Conservation (phyloP, 2,329 filamentous ascomycete species). For the Bisporella sp. region DNA sequence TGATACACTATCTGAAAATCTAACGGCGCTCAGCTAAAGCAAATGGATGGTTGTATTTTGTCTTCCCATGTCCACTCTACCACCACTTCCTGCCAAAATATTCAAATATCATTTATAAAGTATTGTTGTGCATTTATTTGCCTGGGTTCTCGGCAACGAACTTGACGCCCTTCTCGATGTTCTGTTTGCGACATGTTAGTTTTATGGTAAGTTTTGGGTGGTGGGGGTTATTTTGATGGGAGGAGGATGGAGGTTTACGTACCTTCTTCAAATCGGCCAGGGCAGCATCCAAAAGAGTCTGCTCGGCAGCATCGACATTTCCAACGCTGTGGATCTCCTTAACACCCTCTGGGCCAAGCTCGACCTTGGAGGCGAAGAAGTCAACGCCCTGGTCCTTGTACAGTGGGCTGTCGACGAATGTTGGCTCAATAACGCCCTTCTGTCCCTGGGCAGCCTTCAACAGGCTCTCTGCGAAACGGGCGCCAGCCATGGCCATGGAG, state of each 20-base stretch:
- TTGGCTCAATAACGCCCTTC: constrained; percentile 89
- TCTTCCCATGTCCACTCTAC: too few relatives aligned
- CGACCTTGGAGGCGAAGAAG: constrained; percentile 93
- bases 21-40: too few relatives aligned
- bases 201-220: constrained; percentile 13
- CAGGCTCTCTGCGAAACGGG: constrained; percentile 91
- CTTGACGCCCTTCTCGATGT: constrained; percentile 82
- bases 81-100: too few relatives aligned
- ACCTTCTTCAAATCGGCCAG: constrained; percentile 70
- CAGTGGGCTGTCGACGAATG: constrained; percentile 88
- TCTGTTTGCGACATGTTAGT: constrained; percentile 37
- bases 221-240: constrained; percentile 4
- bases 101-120: too few relatives aligned
- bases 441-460: constrained; percentile 90
- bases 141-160: constrained; percentile 34
- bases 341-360: constrained; percentile 91
- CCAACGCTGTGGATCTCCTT: constrained; percentile 87
- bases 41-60: too few relatives aligned
- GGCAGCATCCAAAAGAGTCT: constrained; percentile 79
- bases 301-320: constrained; percentile 80
- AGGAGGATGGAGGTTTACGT: background rate
- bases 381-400: constrained; percentile 75
- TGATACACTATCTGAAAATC: too few relatives aligned
- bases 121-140: constrained; percentile 5
- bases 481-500: constrained; percentile 94